Percentiles rank a stretch among this genome's conserved stretches.
Conservation (phyloP, 805 yeast species). For the Spencermartinsiella europaea region DNA sequence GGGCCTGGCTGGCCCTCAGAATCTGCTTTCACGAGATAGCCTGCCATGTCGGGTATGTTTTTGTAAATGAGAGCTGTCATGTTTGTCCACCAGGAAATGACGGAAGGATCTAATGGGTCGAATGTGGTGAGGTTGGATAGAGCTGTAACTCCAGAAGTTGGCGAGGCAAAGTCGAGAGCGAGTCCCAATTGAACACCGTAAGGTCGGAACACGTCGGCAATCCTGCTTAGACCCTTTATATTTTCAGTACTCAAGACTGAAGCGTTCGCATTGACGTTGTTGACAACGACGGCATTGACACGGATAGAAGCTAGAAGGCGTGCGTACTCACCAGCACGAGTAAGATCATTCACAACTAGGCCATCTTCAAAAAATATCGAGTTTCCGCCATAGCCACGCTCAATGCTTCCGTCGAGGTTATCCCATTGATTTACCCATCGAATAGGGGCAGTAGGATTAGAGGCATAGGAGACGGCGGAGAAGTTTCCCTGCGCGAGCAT, state of each 20-base stretch:
- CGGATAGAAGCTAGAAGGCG: neutral
- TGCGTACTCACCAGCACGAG: neutral
- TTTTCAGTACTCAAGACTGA: neutral
- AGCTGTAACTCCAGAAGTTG: no score
- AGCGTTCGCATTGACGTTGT: neutral
- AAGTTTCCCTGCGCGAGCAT: neutral
- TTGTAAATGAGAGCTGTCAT: neutral
- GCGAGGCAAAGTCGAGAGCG: neutral
- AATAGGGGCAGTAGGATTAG: neutral
- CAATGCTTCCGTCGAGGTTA: neutral
- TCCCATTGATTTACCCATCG: neutral
- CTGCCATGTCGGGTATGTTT: conserved; percentile 1
- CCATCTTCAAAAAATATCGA: neutral
- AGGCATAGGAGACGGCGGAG: neutral
- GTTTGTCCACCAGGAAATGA: neutral
- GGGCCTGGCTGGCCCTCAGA: conserved; percentile 4
- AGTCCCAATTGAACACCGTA: neutral
- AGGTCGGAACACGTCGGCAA: neutral
- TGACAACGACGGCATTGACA: neutral
- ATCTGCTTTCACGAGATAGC: conserved; percentile 1
- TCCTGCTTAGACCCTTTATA: neutral
- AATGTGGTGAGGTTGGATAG: neutral
- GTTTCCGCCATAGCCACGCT: neutral
- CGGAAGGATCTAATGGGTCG: neutral
- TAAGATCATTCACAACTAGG: neutral